A percentile compares a stretch with the other conserved stretches of the same genome.
phyloP scores from a whole-genome alignment of 2,329 filamentous ascomycete species.

The Dendryphion nanum region DNA sequence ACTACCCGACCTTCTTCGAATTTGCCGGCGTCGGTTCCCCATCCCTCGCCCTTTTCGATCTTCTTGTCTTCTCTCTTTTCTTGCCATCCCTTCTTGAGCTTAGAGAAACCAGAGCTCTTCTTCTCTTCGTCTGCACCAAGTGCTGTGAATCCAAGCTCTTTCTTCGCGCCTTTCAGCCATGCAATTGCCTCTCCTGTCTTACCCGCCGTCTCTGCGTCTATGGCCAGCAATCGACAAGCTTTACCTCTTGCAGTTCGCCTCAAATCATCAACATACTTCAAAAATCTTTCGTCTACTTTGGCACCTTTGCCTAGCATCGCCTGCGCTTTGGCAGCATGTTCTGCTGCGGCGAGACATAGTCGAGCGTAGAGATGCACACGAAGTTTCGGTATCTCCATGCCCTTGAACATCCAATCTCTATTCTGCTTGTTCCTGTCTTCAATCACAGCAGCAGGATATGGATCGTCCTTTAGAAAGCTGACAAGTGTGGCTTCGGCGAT shows the following conservation, averaged over 20 bases:
- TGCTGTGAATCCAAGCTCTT: conserved; percentile 65
- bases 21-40: conserved; percentile 82
- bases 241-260: conserved; percentile 74
- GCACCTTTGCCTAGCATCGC: conserved; percentile 48
- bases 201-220: conserved; percentile 81
- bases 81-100: conserved; percentile 69
- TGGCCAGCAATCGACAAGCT: conserved; percentile 84
- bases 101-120: conserved; percentile 58
- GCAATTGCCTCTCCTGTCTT: conserved; percentile 82
- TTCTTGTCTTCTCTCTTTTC: conserved; percentile 78
- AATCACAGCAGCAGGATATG: conserved; percentile 79
- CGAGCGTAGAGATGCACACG: conserved; percentile 84
- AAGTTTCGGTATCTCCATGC: conserved; percentile 83
- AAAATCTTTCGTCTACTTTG: conserved; percentile 61
- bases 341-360: conserved; percentile 81
- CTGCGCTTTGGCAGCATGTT: conserved; percentile 75
- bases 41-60: conserved; percentile 68
- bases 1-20: conserved; percentile 82
- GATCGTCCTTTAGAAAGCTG: conserved; percentile 90
- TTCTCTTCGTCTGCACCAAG: conserved; percentile 37
- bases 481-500: conserved; percentile 87
- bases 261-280: conserved; percentile 75
- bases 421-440: conserved; percentile 80
- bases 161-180: conserved; percentile 77
- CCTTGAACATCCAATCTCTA: conserved; percentile 95